Evolutionary conservation across 371 early-diverging fungal genomes (phyloP).

Genomic region (Quaeritorhiza haematococci): DNA sequence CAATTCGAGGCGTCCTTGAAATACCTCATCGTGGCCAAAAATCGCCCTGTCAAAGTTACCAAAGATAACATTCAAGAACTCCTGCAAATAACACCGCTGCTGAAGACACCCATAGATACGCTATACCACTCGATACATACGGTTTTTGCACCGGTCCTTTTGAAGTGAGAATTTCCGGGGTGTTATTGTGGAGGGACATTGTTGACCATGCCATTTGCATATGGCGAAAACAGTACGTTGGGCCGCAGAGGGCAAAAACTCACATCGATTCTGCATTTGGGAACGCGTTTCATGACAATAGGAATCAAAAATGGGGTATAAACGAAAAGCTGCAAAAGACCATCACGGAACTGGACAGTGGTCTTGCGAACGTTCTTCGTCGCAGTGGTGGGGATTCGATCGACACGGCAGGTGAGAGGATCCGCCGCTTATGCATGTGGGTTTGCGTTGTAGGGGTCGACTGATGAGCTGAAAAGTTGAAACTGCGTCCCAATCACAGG

Average conservation of each 20-base stretch:
- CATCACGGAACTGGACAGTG: constrained; percentile 35
- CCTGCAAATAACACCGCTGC: constrained; percentile 12
- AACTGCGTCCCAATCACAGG: not conserved
- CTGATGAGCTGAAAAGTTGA: constrained; percentile 7
- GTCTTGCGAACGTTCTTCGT: constrained; percentile 17
- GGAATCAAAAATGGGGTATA: constrained; percentile 25
- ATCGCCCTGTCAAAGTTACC: constrained; percentile 1
- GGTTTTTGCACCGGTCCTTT: constrained; percentile 29
- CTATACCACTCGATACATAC: constrained; percentile 28
- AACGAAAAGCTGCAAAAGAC: constrained; percentile 28
- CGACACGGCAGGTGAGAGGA: too few relatives aligned
- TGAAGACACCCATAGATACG: constrained; percentile 17
- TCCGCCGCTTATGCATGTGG: too few relatives aligned
- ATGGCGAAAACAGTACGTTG: constrained; percentile 6
- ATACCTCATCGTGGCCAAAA: constrained; percentile 5
- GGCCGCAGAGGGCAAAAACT: too few relatives aligned
- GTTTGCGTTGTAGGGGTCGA: not conserved
- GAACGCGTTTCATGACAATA: constrained; percentile 4
- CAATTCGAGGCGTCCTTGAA: too few relatives aligned
- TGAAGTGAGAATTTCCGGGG: constrained; percentile 11
- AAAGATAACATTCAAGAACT: constrained; percentile 12
- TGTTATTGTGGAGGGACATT: not conserved
- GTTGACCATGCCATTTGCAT: constrained; percentile 18
- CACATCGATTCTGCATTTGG: not conserved
- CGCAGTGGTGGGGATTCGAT: constrained; percentile 2